Evolutionary conservation across 495 filamentous ascomycete genomes (phyloP).

Genomic region (Neurospora discreta): DNA sequence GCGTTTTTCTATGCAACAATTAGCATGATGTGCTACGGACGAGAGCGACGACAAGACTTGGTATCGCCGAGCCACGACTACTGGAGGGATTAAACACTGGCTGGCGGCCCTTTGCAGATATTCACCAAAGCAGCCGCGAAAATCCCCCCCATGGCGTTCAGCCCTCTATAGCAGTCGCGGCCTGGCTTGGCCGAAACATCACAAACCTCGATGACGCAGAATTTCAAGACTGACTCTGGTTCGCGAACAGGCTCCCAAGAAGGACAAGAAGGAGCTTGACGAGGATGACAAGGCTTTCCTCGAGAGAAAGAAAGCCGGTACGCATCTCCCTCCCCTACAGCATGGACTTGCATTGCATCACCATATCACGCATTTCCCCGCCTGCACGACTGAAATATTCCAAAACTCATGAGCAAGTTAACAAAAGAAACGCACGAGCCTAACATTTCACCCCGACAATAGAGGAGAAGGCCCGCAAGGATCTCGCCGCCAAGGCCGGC

Average conservation of each 20-base stretch:
- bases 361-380: too few relatives aligned
- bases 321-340: too few relatives aligned
- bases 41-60: neutral
- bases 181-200: neutral
- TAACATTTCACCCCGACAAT: conserved; percentile 4
- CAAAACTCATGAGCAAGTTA: too few relatives aligned
- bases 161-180: neutral
- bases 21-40: neutral
- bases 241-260: conserved; percentile 47
- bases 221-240: neutral
- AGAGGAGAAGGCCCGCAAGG: conserved; percentile 74
- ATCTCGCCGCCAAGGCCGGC: conserved; percentile 51
- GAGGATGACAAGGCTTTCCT: conserved; percentile 66
- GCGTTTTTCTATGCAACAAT: neutral
- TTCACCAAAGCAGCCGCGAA: neutral
- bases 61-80: neutral
- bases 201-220: neutral
- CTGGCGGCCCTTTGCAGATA: neutral
- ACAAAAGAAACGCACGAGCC: too few relatives aligned
- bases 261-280: conserved; percentile 61
- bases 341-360: too few relatives aligned
- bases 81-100: neutral
- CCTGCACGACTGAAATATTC: too few relatives aligned
- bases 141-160: neutral
- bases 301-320: conserved; percentile 66